phyloP scores from a whole-genome alignment of 495 filamentous ascomycete genomes.

The Penicillium cosmopolitanum region DNA sequence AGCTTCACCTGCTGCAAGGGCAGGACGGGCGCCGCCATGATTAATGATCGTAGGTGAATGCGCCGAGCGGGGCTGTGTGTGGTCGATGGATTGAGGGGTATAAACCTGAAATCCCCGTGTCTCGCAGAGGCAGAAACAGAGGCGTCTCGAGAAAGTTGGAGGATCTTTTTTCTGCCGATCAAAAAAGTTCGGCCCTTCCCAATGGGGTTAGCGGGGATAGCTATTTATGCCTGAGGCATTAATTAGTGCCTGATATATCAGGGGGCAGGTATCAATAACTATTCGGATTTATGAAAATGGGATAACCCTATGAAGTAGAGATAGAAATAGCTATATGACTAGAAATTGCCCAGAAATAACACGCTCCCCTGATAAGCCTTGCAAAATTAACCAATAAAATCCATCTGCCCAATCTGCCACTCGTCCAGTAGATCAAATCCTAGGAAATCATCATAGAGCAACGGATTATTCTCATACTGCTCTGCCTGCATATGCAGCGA shows the following conservation, averaged over 20 bases:
- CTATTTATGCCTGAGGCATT: conserved; percentile 20
- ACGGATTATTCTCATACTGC: not conserved
- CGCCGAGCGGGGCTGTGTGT: not conserved
- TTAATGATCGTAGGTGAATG: conserved; percentile 18
- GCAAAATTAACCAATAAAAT: not conserved
- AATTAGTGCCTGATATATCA: not conserved
- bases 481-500: not conserved
- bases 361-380: no score
- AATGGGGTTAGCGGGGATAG: conserved; percentile 30
- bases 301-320: no score
- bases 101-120: conserved; percentile 13
- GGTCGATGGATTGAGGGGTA: conserved; percentile 3
- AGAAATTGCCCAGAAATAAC: no score
- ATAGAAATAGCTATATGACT: no score
- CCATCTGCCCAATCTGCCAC: conserved; percentile 7
- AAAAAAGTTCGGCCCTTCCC: conserved; percentile 32
- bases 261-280: not conserved
- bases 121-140: conserved; percentile 1
- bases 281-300: no score
- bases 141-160: conserved; percentile 25
- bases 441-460: conserved; percentile 3
- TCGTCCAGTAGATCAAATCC: conserved; percentile 4
- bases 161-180: conserved; percentile 40
- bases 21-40: conserved; percentile 87
- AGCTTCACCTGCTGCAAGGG: conserved; percentile 84